A percentile compares a stretch with the other conserved stretches of the same genome.
Evolutionary conservation across 106 monocot species (phyloP).

Genomic region (Amphibolis antarctica): DNA sequence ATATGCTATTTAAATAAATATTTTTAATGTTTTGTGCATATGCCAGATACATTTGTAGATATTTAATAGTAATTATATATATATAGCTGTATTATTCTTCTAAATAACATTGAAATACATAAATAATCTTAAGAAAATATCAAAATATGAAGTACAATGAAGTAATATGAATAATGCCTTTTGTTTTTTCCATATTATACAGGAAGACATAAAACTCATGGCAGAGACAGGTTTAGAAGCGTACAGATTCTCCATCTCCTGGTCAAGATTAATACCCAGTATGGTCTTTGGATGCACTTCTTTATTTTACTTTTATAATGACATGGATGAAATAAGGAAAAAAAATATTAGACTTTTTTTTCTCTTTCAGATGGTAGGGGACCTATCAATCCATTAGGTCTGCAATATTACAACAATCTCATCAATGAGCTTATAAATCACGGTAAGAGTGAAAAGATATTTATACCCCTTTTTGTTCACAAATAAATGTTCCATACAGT

Average conservation of each 20-base stretch:
- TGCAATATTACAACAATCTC: conserved; percentile 43
- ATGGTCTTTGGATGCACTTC: not conserved
- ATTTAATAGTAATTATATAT: too few relatives aligned
- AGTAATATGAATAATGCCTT: not conserved
- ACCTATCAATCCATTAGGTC: conserved; percentile 39
- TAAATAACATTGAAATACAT: too few relatives aligned
- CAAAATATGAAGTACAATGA: too few relatives aligned
- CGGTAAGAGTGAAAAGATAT: conserved; percentile 6
- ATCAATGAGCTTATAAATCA: conserved; percentile 36
- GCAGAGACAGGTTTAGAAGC: conserved; percentile 44
- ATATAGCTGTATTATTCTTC: too few relatives aligned
- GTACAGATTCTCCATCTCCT: conserved; percentile 54
- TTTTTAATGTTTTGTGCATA: too few relatives aligned
- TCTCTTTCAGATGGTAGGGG: conserved; percentile 35
- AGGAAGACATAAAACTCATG: conserved; percentile 47
- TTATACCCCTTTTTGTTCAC: not conserved
- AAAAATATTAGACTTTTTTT: not conserved
- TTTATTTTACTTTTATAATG: too few relatives aligned
- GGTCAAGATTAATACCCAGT: conserved; percentile 56
- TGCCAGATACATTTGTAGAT: too few relatives aligned
- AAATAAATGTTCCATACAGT: too few relatives aligned
- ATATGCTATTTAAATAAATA: too few relatives aligned
- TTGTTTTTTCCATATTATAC: not conserved
- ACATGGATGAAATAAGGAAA: too few relatives aligned
- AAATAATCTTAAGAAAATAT: too few relatives aligned